phyloP scores from a whole-genome alignment of 2,329 filamentous ascomycete species.

The Fusarium citri region DNA sequence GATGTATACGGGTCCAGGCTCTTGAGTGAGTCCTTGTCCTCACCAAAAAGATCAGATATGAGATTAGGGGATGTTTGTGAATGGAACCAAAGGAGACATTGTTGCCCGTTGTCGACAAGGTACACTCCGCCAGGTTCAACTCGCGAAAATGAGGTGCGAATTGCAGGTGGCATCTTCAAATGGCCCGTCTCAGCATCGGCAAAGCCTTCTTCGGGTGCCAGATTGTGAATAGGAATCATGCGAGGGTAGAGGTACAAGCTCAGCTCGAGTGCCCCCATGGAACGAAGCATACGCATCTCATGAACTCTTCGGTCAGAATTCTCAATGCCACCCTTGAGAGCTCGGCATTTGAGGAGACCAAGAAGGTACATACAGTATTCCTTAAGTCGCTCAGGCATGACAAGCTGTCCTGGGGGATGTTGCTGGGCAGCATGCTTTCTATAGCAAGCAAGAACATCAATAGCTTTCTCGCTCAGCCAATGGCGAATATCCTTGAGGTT shows the following conservation, averaged over 20 bases:
- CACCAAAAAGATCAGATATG: constrained; percentile 88
- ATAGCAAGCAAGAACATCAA: constrained; percentile 92
- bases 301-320: constrained; percentile 90
- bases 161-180: constrained; percentile 81
- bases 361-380: constrained; percentile 98
- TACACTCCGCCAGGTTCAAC: constrained; percentile 96
- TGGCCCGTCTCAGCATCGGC: constrained; percentile 88
- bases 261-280: constrained; percentile 86
- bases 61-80: constrained; percentile 92
- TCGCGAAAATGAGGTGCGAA: constrained; percentile 86
- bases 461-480: constrained; percentile 87
- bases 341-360: constrained; percentile 86
- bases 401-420: constrained; percentile 90
- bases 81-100: constrained; percentile 92
- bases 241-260: constrained; percentile 94
- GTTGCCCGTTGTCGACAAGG: constrained; percentile 93
- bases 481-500: constrained; percentile 87
- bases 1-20: constrained; percentile 84
- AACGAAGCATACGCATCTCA: constrained; percentile 89
- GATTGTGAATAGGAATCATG: constrained; percentile 91
- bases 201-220: constrained; percentile 89
- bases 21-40: constrained; percentile 75
- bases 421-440: constrained; percentile 89
- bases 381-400: constrained; percentile 94
- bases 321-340: constrained; percentile 93